phyloP scores from a whole-genome alignment of 78 protist genomes.

The Dictyostelium intermedium region DNA sequence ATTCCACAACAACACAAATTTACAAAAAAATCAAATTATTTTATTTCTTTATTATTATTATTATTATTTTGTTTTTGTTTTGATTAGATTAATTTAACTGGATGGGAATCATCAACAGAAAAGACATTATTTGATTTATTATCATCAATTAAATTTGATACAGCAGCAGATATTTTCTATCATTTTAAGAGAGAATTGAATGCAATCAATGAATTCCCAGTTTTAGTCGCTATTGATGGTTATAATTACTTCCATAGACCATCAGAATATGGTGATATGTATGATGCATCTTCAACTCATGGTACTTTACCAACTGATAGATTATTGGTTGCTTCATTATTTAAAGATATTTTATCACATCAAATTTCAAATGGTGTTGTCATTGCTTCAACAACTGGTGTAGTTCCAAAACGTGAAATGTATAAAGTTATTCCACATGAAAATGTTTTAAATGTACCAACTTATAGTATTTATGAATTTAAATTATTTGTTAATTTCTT shows the following conservation, averaged over 20 bases:
- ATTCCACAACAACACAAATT: no score
- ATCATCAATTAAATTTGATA: not conserved
- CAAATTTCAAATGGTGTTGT: constrained; percentile 59
- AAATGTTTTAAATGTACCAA: not conserved
- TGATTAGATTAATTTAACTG: constrained; percentile 20
- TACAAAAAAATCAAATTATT: not conserved
- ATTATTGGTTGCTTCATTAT: constrained; percentile 23
- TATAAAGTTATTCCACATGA: not conserved
- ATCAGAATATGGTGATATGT: constrained; percentile 75
- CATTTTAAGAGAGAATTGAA: constrained; percentile 59
- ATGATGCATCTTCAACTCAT: constrained; percentile 11
- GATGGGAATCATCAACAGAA: constrained; percentile 40
- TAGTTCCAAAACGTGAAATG: constrained; percentile 2
- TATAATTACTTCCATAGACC: constrained; percentile 25
- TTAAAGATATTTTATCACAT: constrained; percentile 32
- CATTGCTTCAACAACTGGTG: constrained; percentile 29
- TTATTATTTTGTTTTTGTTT: not conserved
- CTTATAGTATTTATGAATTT: constrained; percentile 31
- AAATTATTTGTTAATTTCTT: constrained; percentile 32
- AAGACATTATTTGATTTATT: constrained; percentile 54
- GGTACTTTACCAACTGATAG: constrained; percentile 51
- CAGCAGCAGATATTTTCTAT: constrained; percentile 32
- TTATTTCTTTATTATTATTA: not conserved
- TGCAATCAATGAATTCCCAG: constrained; percentile 61
- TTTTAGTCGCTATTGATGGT: constrained; percentile 60